Evolutionary conservation across 108 stramenopile genomes (phyloP), one percentile per base, ranked within the genome.

Genomic region (Asterionellopsis glacialis): DNA sequence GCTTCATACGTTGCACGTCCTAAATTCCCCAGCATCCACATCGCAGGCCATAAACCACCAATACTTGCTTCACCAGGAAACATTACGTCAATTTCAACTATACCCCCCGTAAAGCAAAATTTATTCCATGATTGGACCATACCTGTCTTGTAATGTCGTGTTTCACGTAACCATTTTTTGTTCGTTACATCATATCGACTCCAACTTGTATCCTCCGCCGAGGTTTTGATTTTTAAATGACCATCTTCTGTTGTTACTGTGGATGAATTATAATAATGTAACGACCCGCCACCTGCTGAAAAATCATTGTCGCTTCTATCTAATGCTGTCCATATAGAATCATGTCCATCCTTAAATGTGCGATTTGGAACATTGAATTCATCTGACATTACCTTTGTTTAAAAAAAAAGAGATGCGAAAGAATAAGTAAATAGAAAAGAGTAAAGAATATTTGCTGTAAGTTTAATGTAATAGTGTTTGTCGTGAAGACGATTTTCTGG

Each of bases 61-160:
- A 93, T 78, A 66, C 70, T 74, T 0, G 85, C 73, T 51, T 90
- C 80, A 11, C 97, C 97, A 1, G 97, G 97, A n/a, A 98, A 68
- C 19, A 87, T 79, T 6, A 93, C 85, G 65, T 85, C 82, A 28
- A 97, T 86, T 72, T 97, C 96, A 16, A 98, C 61, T 33, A 96
- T 90, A 11, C 97, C 97, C 41, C 97, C 97, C 11, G 95, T 95
- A 63, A 97, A 98, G 65, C 97, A 98, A 68, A 98, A 96, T 72
- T 98, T 98, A 72, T 98, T 78, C 97, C 97, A 98, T 28, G 71
- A 68, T 55, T 95, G 95, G 11, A 98, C 53, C 95, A 96, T 97
- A 0, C 93, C 97, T 13, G 80, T 80, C 42, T 84, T 84, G 70
- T 77, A 94, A 47, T 88, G 65, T 27, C 77, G 85, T 55, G 62